phyloP scores from a whole-genome alignment of 2,329 filamentous ascomycete species.

The Colletotrichum agaves region DNA sequence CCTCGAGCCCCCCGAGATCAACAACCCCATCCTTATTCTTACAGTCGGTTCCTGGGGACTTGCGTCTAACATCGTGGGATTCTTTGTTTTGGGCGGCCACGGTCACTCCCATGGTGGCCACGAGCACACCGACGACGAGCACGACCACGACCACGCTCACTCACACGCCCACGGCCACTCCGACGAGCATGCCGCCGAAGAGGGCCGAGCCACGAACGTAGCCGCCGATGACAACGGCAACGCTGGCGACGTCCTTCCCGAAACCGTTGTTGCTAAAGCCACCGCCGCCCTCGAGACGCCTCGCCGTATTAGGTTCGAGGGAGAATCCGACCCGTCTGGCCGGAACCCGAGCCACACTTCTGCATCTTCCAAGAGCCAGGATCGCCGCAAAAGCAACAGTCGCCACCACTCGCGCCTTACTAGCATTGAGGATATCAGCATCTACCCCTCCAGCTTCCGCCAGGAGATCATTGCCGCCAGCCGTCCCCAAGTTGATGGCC shows the following conservation, averaged over 20 bases:
- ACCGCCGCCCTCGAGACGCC: conserved; percentile 47
- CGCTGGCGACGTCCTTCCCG: conserved; percentile 70
- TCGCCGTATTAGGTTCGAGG: conserved; percentile 55
- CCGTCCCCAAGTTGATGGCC: conserved; percentile 57
- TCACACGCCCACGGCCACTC: conserved; percentile 43
- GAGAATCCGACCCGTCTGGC: conserved; percentile 43
- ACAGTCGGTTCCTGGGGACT: conserved; percentile 90
- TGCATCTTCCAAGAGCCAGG: conserved; percentile 50
- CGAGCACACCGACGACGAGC: conserved; percentile 62
- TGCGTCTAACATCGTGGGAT: conserved; percentile 86
- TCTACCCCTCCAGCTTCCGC: conserved; percentile 89
- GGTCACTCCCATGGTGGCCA: conserved; percentile 80
- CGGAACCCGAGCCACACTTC: conserved; percentile 43
- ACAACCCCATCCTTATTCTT: conserved; percentile 86
- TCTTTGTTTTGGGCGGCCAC: conserved; percentile 93
- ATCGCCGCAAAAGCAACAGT: conserved; percentile 58
- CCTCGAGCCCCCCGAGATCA: conserved; percentile 88
- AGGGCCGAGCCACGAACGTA: conserved; percentile 55
- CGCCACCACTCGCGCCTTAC: conserved; percentile 68
- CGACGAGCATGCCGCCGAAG: conserved; percentile 59
- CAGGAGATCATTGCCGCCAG: conserved; percentile 93
- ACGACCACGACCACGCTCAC: conserved; percentile 52
- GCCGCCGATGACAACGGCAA: conserved; percentile 68
- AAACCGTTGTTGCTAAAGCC: conserved; percentile 67
- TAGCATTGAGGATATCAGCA: conserved; percentile 78